Base-by-base conservation (phyloP, 177 flowering plant genomes). In the Vitis hybrid region DNA sequence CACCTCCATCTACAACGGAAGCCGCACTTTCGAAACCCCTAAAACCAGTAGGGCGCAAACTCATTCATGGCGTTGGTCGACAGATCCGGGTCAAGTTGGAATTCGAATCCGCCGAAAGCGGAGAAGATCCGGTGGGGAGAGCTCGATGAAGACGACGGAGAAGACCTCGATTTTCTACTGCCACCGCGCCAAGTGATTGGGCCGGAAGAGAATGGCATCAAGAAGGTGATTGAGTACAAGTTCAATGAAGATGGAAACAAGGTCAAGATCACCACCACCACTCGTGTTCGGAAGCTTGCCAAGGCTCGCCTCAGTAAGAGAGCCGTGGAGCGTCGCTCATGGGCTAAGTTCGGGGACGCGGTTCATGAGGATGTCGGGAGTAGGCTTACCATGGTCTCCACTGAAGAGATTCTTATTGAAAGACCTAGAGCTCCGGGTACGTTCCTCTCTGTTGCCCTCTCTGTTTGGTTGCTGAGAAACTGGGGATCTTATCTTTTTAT, bases 321-420 rank as follows among this genome's bases (percentile, higher is more conserved):
- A 11, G 98, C 98, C 3, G 24, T 92, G 1, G 95, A 94, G 84
- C 80, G 98, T 12, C 79, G 98, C 4, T 74, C 85, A 0, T 89
- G 98, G 97, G 64, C 86, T 17, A 91, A 91, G 77, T 93, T 93
- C 57, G 98, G 98, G 6, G 95, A 89, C 61, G 96, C 92, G 17
- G 92, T 87, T 1, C 84, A 76, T 13, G 94, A 88, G 70, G 96
- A 91, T 38, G 87, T 82, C 13, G 88, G 90, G 11, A 71, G 73
- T 19, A 64, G 90, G 11, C 90, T 91, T n/a, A 90, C 98, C 64
- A 88, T 93, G 92, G 93, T 90, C 49, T 90, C 97, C 65, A 90
- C 82, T 1, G 98, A 94, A 56, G 97, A 94, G 78, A 92, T 94
- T 73, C 19, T 88, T 14, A 74, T 92, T 4, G 98, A 90, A 56